Conservation (phyloP, 768 basidiomycete species). For the Leccinum disarticulatum region DNA sequence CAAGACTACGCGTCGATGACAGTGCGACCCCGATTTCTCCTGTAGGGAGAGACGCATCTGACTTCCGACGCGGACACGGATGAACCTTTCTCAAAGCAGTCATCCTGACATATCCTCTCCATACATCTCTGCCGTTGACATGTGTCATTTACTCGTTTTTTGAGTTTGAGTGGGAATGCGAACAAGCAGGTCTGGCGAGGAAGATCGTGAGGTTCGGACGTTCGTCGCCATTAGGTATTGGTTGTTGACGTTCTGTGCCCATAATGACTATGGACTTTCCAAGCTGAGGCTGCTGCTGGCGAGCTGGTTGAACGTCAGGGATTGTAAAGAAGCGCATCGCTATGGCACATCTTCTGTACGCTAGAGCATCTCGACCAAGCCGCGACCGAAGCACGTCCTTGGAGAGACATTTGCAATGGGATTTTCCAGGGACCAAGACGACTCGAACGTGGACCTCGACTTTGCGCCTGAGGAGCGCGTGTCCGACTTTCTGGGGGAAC, state of each 20-base stretch:
- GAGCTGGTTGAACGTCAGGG: slow-evolving; percentile 80
- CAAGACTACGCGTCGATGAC: slow-evolving; percentile 61
- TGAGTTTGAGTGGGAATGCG: slow-evolving; percentile 56
- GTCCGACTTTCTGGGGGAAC: slow-evolving; percentile 35
- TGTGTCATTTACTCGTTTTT: slow-evolving; percentile 76
- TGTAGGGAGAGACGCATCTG: slow-evolving; percentile 70
- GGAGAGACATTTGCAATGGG: slow-evolving; percentile 70
- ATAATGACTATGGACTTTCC: slow-evolving; percentile 64
- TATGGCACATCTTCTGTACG: slow-evolving; percentile 30
- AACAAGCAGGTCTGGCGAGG: slow-evolving; percentile 53
- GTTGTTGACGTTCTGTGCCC: slow-evolving; percentile 82
- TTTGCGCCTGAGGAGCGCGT: slow-evolving; percentile 57
- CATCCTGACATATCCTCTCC: slow-evolving; percentile 41
- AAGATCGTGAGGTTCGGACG: slow-evolving; percentile 85
- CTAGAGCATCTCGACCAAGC: slow-evolving; percentile 35
- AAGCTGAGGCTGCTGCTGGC: slow-evolving; percentile 72
- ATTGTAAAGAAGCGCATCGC: slow-evolving; percentile 68
- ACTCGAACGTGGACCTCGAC: slow-evolving; percentile 77
- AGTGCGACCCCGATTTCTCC: slow-evolving; percentile 77
- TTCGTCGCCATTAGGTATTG: slow-evolving; percentile 90
- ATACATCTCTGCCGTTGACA: slow-evolving; percentile 75
- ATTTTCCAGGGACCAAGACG: slow-evolving; percentile 45
- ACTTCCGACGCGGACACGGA: slow-evolving; percentile 35
- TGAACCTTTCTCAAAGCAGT: slow-evolving; percentile 38
- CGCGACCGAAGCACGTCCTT: slow-evolving; percentile 45